Conservation (phyloP, 169 alveolate genomes). For the Eimeria brunetti region DNA sequence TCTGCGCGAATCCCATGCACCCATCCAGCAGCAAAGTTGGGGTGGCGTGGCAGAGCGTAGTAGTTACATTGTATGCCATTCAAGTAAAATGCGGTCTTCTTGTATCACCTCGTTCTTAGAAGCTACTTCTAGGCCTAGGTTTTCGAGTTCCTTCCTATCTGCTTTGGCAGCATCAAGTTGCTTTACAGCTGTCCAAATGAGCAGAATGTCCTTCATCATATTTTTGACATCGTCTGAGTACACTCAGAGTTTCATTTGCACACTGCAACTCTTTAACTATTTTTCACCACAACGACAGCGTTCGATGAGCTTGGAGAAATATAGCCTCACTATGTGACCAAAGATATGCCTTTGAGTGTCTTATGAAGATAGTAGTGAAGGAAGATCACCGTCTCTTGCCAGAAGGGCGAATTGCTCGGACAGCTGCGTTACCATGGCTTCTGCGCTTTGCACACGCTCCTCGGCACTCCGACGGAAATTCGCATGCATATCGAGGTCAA, state of each 20-base stretch:
- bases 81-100: background rate
- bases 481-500: constrained; percentile 26
- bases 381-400: constrained; percentile 71
- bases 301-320: background rate
- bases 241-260: background rate
- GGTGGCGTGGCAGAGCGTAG: background rate
- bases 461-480: constrained; percentile 24
- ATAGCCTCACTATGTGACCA: background rate
- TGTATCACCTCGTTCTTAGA: constrained; percentile 40
- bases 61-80: background rate
- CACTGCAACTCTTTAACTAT: background rate
- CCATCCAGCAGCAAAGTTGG: background rate
- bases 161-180: constrained; percentile 81
- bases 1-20: background rate
- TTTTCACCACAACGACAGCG: background rate
- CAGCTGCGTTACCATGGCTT: constrained; percentile 47
- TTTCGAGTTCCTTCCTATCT: constrained; percentile 76
- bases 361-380: background rate
- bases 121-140: constrained; percentile 38
- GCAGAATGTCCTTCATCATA: constrained; percentile 78
- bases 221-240: constrained; percentile 74
- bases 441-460: constrained; percentile 63
- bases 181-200: constrained; percentile 77
- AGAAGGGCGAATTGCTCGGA: constrained; percentile 72
- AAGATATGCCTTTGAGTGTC: background rate